phyloP scores from a whole-genome alignment of 2,329 filamentous ascomycete species.

The Beauveria caledonica region DNA sequence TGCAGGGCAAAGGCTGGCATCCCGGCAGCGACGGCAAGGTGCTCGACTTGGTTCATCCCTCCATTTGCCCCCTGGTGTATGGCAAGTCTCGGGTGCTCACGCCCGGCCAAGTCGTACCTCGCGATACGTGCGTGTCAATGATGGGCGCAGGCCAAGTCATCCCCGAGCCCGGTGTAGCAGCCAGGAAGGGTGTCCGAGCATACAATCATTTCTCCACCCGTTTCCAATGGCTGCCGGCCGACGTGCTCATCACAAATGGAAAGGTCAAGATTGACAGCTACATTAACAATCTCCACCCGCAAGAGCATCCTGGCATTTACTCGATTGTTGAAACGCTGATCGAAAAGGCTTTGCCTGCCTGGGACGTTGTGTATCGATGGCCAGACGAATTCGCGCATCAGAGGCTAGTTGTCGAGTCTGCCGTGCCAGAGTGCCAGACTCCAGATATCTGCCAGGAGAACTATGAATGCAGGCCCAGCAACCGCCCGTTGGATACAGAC shows the following conservation, averaged over 20 bases:
- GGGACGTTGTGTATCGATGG: conserved; percentile 32
- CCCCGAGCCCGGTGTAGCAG: too few species aligned
- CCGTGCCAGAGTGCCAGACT: neutral
- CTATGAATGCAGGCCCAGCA: conserved; percentile 16
- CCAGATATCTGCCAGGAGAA: neutral
- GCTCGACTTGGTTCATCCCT: conserved; percentile 56
- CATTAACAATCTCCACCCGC: conserved; percentile 45
- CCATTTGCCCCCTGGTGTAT: conserved; percentile 52
- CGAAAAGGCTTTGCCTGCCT: conserved; percentile 31
- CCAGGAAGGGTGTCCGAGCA: too few species aligned
- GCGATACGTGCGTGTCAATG: too few species aligned
- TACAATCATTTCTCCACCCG: neutral
- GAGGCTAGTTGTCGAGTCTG: conserved; percentile 17
- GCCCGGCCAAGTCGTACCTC: too few species aligned
- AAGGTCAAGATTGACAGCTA: conserved; percentile 37
- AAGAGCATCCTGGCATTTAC: conserved; percentile 30
- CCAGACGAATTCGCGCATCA: conserved; percentile 15
- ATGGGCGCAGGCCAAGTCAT: too few species aligned
- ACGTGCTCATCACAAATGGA: conserved; percentile 32
- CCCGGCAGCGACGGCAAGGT: conserved; percentile 48
- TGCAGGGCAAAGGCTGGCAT: conserved; percentile 48
- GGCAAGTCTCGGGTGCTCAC: conserved; percentile 20
- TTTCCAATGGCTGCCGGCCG: conserved; percentile 42
- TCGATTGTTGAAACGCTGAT: conserved; percentile 32
- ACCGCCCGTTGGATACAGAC: conserved; percentile 12